Base-by-base conservation (phyloP, 2,329 filamentous ascomycete species). In the Gaeumannomyces sp. region DNA sequence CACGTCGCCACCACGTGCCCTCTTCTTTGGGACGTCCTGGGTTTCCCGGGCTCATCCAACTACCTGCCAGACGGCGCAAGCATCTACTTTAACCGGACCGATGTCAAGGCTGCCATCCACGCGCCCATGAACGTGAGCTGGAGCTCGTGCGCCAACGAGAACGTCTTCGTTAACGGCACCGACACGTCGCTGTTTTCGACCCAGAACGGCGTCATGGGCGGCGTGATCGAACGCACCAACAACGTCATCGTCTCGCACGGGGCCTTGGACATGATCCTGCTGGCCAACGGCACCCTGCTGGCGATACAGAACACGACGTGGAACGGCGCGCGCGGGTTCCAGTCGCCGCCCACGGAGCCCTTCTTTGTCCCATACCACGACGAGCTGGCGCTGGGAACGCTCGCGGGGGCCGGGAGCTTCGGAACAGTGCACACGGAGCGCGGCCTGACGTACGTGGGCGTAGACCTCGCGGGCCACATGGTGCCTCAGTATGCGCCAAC, bases 281-380 rank as follows among this genome's bases (percentile, higher is more conserved):
- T 88, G 31, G 78, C 81, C 70, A 89, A 90, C 72, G 90, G 89
- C 25, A 89, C 89, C 0, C 79, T 93, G 1, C 78, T 91, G 6
- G 83, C 83, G 0, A 87, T 93, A 66, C 90, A 94, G 73, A 93
- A 93, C 77, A 91, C 93, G 86, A 93, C 89, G 0, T 93, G 87
- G 86, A 87, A 90, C 68, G 83, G 61, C 28, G 25, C 27, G 13
- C 60, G 33, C 5, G 64, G 64, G 8, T 65, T 65, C 56, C 60
- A 58, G 27, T 59, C 61, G 1, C 74, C 76, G 0, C 91, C 90
- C 0, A 73, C 73, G 1, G 81, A 86, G 63, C 85, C 87, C 3
- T 88, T 91, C 72, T 91, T 85, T 72, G 88, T 93, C 0, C 90
- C 90, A 0, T 87, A 85, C 72, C 85, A 88, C 69, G 78, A 83